A percentile compares a stretch with the other conserved stretches of the same genome.
Conservation (phyloP, 2,329 filamentous ascomycete species). For the Sclerotinia subarctica region DNA sequence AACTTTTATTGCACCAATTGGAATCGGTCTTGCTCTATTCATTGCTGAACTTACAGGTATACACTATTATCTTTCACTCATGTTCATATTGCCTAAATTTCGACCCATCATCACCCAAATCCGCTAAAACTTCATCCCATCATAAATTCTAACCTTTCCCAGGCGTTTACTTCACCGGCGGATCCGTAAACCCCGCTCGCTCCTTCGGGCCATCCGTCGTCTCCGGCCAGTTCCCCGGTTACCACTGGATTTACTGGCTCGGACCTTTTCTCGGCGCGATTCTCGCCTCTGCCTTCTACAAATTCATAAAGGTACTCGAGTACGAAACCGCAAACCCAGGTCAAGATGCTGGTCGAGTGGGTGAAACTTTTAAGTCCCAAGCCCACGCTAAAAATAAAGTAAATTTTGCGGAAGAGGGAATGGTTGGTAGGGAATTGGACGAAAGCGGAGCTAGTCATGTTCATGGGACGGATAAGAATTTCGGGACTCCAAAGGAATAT, state of each 20-base stretch:
- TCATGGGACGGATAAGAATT: neutral
- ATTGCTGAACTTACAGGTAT: conserved; percentile 42
- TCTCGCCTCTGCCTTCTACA: conserved; percentile 50
- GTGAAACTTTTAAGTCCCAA: neutral
- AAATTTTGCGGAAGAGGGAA: neutral
- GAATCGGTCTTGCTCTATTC: conserved; percentile 48
- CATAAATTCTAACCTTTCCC: neutral
- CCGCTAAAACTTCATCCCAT: neutral
- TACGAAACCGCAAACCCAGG: conserved; percentile 47
- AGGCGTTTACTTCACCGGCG: conserved; percentile 49
- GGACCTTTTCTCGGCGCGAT: conserved; percentile 50
- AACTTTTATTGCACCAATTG: conserved; percentile 48
- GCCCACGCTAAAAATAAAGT: neutral
- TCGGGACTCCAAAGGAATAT: neutral
- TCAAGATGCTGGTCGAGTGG: conserved; percentile 24
- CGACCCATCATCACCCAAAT: neutral
- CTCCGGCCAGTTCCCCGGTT: conserved; percentile 41
- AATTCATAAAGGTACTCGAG: conserved; percentile 48
- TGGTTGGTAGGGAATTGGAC: conserved; percentile 6
- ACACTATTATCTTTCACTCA: conserved; percentile 38
- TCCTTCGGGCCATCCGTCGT: conserved; percentile 48
- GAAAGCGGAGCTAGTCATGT: neutral
- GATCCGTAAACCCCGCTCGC: conserved; percentile 47
- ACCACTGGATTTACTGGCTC: conserved; percentile 51
- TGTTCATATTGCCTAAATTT: conserved; percentile 46